Conservation (phyloP, 208 protist species). For the Leishmania arabica region DNA sequence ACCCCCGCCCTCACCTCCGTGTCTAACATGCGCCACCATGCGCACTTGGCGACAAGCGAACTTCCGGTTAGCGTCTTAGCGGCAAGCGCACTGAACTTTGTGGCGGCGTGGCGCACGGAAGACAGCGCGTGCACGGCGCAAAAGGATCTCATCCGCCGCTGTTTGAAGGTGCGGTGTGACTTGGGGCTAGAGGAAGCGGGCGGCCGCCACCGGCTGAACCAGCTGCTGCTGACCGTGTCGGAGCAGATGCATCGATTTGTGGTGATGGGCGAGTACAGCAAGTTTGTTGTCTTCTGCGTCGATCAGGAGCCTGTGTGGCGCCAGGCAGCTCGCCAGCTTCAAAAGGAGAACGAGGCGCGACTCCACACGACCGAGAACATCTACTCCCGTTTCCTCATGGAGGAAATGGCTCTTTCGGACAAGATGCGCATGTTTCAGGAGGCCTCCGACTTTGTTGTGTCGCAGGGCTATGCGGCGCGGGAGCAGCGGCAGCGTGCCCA, state of each 20-base stretch:
- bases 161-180: conserved; percentile 7
- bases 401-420: conserved; percentile 33
- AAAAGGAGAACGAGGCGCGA: conserved; percentile 34
- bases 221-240: conserved; percentile 24
- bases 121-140: conserved; percentile 9
- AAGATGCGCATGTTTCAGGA: conserved; percentile 47
- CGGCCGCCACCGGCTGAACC: conserved; percentile 32
- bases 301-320: conserved; percentile 48
- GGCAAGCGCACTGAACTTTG: conserved; percentile 34
- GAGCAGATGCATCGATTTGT: conserved; percentile 32
- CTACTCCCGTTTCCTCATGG: conserved; percentile 43
- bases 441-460: conserved; percentile 44
- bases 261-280: conserved; percentile 34
- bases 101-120: conserved; percentile 7
- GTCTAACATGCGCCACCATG: conserved; percentile 11
- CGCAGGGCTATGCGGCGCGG: conserved; percentile 41
- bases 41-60: conserved; percentile 4
- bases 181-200: conserved; percentile 35
- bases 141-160: conserved; percentile 36
- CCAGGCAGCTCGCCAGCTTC: conserved; percentile 39
- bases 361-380: conserved; percentile 56
- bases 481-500: conserved; percentile 35
- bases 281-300: conserved; percentile 46
- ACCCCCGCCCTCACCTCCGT: conserved; percentile 13
- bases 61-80: conserved; percentile 9